Base-by-base conservation (phyloP, 495 filamentous ascomycete species). In the Penicillium verhagenii region DNA sequence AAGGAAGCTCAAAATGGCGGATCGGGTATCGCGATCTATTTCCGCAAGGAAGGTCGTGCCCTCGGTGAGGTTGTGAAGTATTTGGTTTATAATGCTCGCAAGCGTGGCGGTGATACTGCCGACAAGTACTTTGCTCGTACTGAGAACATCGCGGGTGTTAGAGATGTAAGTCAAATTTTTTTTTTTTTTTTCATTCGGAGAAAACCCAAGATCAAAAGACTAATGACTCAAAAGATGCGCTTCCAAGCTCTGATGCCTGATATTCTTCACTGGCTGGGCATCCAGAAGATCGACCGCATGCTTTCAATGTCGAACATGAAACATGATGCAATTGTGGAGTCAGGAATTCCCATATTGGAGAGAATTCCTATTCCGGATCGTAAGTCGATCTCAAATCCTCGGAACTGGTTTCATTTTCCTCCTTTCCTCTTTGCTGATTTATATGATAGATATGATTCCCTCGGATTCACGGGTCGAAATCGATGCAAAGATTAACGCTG, bases 261-360 rank as follows among this genome's bases (percentile, higher is more conserved):
- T 67, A 94, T 97, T 60, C 82, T 98, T 33, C 94, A 98, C 72
- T 98, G 94, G 94, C 82, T 98, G 16, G 94, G 94, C 54, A 96
- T 98, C 65, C 95, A 86, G 73, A 97, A 97, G 81, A 97, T 98
- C 67, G 94, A 97, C 71, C 83, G 92, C 40, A 97, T 98, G 94
- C 80, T 98, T 45, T 94, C 89, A 71, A 97, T 98, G 94, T 94
- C 89, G 66, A 95, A 97, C 74, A 97, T 98, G 94, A 98, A 98
- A 75, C 85, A 98, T 72, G 94, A 98, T 77, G 94, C 94, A 49
- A 97, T 98, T 66, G 93, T 98, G 46, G 82, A 90, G 23, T 91
- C 96, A 72, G 94, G 94, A 37, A 98, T 98, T 62, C 87, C 91
- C 47, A 97, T 98, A 64, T 78, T 86, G 62, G 93, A 97, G 73